A percentile compares a stretch with the other conserved stretches of the same genome.
phyloP scores from a whole-genome alignment of 352 stramenopile species.

The Phytopythium kandeliae region DNA sequence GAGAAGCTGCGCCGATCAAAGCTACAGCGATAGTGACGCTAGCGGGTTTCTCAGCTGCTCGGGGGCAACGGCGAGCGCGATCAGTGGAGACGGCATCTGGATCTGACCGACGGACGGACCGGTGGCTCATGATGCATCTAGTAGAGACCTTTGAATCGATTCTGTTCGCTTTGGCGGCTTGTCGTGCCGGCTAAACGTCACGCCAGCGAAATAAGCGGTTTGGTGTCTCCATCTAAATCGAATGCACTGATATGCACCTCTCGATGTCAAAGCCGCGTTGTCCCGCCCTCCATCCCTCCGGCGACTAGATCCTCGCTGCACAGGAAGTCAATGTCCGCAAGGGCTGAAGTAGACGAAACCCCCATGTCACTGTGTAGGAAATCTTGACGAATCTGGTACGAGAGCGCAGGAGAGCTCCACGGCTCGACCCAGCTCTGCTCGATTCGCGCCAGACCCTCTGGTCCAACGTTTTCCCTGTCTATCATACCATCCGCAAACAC shows the following conservation, averaged over 20 bases:
- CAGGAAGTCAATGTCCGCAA: slow-evolving; percentile 1
- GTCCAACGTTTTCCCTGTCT: slow-evolving; percentile 33
- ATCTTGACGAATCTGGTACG: neutral
- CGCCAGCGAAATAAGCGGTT: neutral
- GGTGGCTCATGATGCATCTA: too few relatives aligned
- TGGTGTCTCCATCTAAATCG: neutral
- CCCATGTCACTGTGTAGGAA: slow-evolving; percentile 1
- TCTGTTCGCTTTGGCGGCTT: too few relatives aligned
- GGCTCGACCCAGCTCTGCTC: slow-evolving; percentile 14
- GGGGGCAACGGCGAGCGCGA: slow-evolving; percentile 17
- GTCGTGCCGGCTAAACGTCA: neutral
- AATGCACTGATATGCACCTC: too few relatives aligned
- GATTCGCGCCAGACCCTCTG: slow-evolving; percentile 31
- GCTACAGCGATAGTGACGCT: slow-evolving; percentile 20
- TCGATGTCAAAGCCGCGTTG: neutral
- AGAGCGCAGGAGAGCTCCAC: slow-evolving; percentile 11
- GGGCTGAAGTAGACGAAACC: neutral
- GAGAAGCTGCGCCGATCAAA: too few relatives aligned
- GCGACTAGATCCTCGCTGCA: slow-evolving; percentile 9
- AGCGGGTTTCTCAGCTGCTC: slow-evolving; percentile 67
- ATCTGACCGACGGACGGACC: slow-evolving; percentile 6
- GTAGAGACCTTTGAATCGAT: too few relatives aligned
- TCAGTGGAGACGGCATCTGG: slow-evolving; percentile 41
- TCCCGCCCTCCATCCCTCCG: neutral
- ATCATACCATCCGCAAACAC: slow-evolving; percentile 29